Evolutionary conservation across 345 rosid genomes (phyloP), one percentile per base, ranked within the genome.

Genomic region (Eucalyptus marginata): DNA sequence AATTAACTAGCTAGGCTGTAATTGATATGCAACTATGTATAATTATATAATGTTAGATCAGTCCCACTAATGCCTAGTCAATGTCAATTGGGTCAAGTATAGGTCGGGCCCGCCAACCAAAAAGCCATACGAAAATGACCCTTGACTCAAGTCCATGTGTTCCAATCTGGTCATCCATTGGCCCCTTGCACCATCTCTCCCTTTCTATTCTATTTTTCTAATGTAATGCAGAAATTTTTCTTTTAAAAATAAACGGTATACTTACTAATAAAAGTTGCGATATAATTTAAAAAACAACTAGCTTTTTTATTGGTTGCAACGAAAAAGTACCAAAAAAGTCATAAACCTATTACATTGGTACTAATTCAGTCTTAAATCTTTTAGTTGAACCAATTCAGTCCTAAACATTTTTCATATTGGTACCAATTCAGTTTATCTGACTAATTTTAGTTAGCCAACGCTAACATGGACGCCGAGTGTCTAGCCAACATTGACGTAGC

Each of bases 391-490:
- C 56, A 52, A 52, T 52, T 18, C 0, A 18, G 0, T 0, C 2
- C 2, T 18, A 52, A 52, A 52, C 0, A 0, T 18, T 17, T 52
- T 52, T 52, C 2, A 18, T 0, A 18, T 52, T 18, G 0, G 0
- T 52, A 52, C 10, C 2, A 52, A 20, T 52, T 52, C 5, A 52
- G 0, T 52, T 1, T 0, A 52, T 52, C 25, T 5, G 0, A 52
- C 58, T 18, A 52, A 8, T 18, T 52, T 52, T 52, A 52, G 10
- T 1, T 2, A 1, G 5, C 1, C 10, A 4, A 4, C 40, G 40
- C 10, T 52, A 52, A 52, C 58, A 52, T 52, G 58, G 58, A 52
- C 5, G 20, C 20, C 7, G 2, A 52, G 2, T 52, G 4, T 7
- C 24, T 52, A 1, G 24, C 58, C 24, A 52, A 52, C 0, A 10